Conservation (phyloP, 108 stramenopile genomes). For the Pseudonitzschia multistriata region DNA sequence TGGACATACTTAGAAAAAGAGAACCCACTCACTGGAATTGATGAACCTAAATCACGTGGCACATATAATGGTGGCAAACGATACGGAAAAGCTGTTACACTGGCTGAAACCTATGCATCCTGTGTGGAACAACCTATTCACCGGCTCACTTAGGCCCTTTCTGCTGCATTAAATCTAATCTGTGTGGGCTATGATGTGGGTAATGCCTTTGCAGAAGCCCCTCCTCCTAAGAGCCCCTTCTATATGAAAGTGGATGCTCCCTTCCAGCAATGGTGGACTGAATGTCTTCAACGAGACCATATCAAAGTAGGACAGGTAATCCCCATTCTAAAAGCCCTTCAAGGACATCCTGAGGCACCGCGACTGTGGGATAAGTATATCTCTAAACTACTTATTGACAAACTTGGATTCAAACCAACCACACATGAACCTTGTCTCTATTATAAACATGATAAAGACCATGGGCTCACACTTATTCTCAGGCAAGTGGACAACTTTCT, state of each 20-base stretch:
- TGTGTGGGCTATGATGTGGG: constrained; percentile 32
- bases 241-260: constrained; percentile 32
- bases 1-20: constrained; percentile 18
- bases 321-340: constrained; percentile 33
- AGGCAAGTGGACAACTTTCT: not conserved
- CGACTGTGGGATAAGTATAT: not conserved
- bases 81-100: constrained; percentile 3
- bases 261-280: constrained; percentile 37
- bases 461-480: not conserved
- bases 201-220: constrained; percentile 40
- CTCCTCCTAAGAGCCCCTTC: constrained; percentile 25
- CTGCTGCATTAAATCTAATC: constrained; percentile 19
- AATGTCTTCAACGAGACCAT: not conserved
- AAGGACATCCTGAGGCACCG: constrained; percentile 41
- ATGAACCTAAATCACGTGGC: not conserved
- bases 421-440: constrained; percentile 29
- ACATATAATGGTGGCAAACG: constrained; percentile 19
- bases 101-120: constrained; percentile 11
- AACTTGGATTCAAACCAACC: constrained; percentile 33
- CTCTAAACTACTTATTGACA: constrained; percentile 13
- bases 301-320: constrained; percentile 16
- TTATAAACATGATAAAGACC: not conserved
- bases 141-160: constrained; percentile 29
- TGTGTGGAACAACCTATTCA: constrained; percentile 34
- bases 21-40: constrained; percentile 4